A percentile compares a stretch with the other conserved stretches of the same genome.
Evolutionary conservation across 768 basidiomycete genomes (phyloP).

Genomic region (Boletellus ananas): DNA sequence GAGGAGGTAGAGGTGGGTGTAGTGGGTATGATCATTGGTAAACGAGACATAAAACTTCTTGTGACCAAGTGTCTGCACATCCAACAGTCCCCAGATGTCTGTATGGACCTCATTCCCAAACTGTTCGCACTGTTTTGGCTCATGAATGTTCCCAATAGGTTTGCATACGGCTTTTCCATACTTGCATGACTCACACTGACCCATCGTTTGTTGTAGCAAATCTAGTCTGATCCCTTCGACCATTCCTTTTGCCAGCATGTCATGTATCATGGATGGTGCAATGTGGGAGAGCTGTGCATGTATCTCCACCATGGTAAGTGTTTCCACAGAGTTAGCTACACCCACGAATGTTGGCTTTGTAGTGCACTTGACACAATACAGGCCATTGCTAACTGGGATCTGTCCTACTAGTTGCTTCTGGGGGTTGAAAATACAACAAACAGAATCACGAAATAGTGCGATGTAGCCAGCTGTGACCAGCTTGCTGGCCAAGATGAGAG

Average conservation of each 20-base stretch:
- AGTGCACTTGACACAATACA: too few relatives aligned
- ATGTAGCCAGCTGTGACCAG: constrained; percentile 1
- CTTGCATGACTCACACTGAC: constrained; percentile 7
- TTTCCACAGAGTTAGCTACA: too few relatives aligned
- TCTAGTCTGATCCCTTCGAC: too few relatives aligned
- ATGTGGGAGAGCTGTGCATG: too few relatives aligned
- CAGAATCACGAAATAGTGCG: neutral
- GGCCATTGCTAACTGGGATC: too few relatives aligned
- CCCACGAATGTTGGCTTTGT: too few relatives aligned
- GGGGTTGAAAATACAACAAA: constrained; percentile 3
- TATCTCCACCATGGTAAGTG: too few relatives aligned
- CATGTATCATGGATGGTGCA: too few relatives aligned
- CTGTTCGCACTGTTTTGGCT: neutral
- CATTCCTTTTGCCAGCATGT: too few relatives aligned
- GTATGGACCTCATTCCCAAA: constrained; percentile 16
- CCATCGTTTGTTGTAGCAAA: too few relatives aligned
- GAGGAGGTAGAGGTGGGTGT: constrained; percentile 1
- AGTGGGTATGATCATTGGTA: constrained; percentile 5
- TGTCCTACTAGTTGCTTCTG: too few relatives aligned
- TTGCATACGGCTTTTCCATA: constrained; percentile 7
- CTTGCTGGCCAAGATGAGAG: too few relatives aligned
- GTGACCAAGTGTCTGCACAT: neutral
- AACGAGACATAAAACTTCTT: constrained; percentile 9
- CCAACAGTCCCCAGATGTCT: neutral
- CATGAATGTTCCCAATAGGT: constrained; percentile 2